Conservation (phyloP, 108 stramenopile genomes). For the Nitzschia sp. region DNA sequence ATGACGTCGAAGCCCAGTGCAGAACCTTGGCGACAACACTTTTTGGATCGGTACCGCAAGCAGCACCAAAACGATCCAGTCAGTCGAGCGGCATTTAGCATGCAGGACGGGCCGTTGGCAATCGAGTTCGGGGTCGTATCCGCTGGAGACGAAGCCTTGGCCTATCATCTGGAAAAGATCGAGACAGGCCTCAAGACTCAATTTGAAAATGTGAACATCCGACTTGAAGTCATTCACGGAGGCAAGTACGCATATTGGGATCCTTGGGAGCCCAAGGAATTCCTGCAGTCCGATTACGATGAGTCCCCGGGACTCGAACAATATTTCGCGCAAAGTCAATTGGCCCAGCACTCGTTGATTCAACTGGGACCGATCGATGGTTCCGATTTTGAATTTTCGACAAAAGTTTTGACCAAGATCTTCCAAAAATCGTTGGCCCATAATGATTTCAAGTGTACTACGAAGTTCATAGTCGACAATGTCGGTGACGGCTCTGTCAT, state of each 20-base stretch:
- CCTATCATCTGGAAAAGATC: conserved; percentile 3
- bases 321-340: conserved; percentile 56
- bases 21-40: conserved; percentile 11
- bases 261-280: conserved; percentile 23
- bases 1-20: conserved; percentile 3
- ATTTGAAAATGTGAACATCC: not conserved
- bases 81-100: conserved; percentile 16
- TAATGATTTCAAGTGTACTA: not conserved
- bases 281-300: conserved; percentile 57
- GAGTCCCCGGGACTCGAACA: conserved; percentile 56
- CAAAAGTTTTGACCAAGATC: not conserved
- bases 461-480: not conserved
- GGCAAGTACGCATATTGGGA: conserved; percentile 18
- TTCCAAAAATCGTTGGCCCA: conserved; percentile 8
- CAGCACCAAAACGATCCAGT: conserved; percentile 28
- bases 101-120: not conserved
- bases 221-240: conserved; percentile 22
- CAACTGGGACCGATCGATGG: conserved; percentile 28
- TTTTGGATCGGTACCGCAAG: conserved; percentile 32
- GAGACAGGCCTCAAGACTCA: conserved; percentile 5
- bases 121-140: conserved; percentile 34
- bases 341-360: conserved; percentile 60
- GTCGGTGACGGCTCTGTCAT: conserved; percentile 25
- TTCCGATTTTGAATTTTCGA: not conserved
- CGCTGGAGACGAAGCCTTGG: conserved; percentile 1